These are phyloP conservation scores for Schizochytrium sp. DNA, from an alignment of 108 stramenopile species.

Conservation along the genomic window DNA sequence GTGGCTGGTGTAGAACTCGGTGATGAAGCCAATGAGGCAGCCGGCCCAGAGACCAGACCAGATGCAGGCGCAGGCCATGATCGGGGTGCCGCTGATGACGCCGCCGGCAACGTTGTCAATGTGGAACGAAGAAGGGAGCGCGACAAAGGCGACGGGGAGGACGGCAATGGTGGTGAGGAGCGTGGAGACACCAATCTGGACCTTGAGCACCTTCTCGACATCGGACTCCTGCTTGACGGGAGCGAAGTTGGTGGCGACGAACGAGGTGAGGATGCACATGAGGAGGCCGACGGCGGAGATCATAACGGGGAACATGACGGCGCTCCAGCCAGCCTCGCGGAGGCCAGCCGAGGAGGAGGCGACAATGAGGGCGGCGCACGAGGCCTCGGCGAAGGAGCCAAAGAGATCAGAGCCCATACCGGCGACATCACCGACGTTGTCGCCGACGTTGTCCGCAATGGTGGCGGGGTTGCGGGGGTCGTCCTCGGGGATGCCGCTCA, in stretches of 20 bases:
- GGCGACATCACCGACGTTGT: conserved; percentile 97
- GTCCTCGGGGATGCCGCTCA: conserved; percentile 95
- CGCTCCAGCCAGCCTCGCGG: conserved; percentile 56
- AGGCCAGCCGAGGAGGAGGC: conserved; percentile 89
- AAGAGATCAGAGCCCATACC: conserved; percentile 99
- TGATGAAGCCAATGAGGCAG: conserved; percentile 86
- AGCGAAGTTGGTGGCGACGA: conserved; percentile 48
- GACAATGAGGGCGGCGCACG: conserved; percentile 38
- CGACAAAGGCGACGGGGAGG: conserved; percentile 63
- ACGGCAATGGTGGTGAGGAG: conserved; percentile 78
- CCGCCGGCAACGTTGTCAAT: not conserved
- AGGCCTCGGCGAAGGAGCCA: conserved; percentile 63
- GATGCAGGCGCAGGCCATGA: conserved; percentile 51
- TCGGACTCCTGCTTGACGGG: conserved; percentile 64
- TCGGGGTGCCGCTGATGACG: not conserved
- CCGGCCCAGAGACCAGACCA: conserved; percentile 84
- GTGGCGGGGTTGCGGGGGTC: conserved; percentile 98
- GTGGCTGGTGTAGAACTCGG: conserved; percentile 98
- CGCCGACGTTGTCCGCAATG: conserved; percentile 98
- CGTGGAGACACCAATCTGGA: conserved; percentile 60
- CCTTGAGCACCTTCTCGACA: conserved; percentile 69
- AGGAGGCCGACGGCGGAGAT: conserved; percentile 86
- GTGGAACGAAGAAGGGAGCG: conserved; percentile 18
- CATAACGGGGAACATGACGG: conserved; percentile 84
- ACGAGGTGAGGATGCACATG: conserved; percentile 87